A percentile compares a stretch with the other conserved stretches of the same genome.
These are phyloP conservation scores for Camellia lanceoleosa DNA, from an alignment of 148 eudicot genomes.

Conservation along the genomic window DNA sequence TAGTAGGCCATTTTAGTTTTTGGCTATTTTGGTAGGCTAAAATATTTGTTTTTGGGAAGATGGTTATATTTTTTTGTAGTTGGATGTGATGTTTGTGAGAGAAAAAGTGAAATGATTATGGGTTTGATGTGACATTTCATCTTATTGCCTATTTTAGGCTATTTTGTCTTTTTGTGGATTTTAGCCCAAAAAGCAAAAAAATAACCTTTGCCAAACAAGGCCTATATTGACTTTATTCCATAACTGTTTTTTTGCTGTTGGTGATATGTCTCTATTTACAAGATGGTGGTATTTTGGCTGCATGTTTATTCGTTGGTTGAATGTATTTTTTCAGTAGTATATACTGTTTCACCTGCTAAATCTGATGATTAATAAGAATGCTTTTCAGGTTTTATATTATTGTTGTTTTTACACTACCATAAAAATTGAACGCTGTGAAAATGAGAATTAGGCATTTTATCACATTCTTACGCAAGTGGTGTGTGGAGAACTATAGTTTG, in stretches of 20 bases:
- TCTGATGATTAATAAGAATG: background rate
- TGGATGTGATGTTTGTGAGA: no score
- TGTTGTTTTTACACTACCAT: background rate
- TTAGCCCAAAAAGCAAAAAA: no score
- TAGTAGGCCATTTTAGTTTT: no score
- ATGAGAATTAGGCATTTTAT: background rate
- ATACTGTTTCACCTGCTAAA: background rate
- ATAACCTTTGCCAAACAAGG: no score
- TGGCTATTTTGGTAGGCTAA: no score
- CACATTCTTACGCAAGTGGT: background rate
- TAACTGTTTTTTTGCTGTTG: background rate
- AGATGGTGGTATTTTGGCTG: background rate
- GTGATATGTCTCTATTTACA: background rate
- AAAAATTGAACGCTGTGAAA: background rate
- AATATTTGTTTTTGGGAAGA: no score
- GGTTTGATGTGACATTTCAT: no score
- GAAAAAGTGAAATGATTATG: no score
- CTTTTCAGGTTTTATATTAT: background rate
- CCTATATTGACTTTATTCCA: background rate
- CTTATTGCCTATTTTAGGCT: no score
- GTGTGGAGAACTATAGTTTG: background rate
- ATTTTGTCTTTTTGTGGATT: no score
- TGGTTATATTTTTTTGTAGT: no score
- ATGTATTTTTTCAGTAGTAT: background rate
- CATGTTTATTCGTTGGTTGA: background rate